These are phyloP conservation scores for Panicum miliaceum DNA, from an alignment of 176 grass and related monocot genomes.

Conservation along the genomic window DNA sequence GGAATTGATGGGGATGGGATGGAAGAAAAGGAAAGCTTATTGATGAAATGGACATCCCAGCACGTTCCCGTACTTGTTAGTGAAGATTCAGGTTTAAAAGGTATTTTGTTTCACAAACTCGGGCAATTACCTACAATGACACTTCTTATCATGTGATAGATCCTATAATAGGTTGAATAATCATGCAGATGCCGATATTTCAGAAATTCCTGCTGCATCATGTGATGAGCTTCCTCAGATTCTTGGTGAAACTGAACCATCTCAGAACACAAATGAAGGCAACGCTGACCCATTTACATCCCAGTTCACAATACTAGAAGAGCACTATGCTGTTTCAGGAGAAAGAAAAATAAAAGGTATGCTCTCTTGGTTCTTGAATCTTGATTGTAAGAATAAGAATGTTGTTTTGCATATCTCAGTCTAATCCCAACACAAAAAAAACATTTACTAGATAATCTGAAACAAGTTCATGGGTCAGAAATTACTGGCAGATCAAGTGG, in stretches of 20 bases:
- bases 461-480: conserved; percentile 21
- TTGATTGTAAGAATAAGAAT: conserved; percentile 21
- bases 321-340: conserved; percentile 42
- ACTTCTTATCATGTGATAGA: conserved; percentile 20
- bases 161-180: conserved; percentile 24
- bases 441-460: conserved; percentile 31
- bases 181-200: conserved; percentile 42
- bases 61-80: conserved; percentile 17
- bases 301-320: conserved; percentile 50
- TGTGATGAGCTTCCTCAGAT: conserved; percentile 19
- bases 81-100: conserved; percentile 35
- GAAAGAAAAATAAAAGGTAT: conserved; percentile 42
- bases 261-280: conserved; percentile 3
- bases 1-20: conserved; percentile 12
- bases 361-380: conserved; percentile 7
- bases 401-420: conserved; percentile 11
- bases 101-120: conserved; percentile 31
- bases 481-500: conserved; percentile 13
- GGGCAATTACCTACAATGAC: neutral
- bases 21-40: conserved; percentile 20
- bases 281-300: conserved; percentile 30
- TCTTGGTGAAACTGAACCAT: conserved; percentile 41
- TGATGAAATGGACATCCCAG: neutral
- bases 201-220: conserved; percentile 36
- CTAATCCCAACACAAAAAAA: conserved; percentile 6